phyloP scores from a whole-genome alignment of 2,329 filamentous ascomycete genomes.

The Moelleriella libera region DNA sequence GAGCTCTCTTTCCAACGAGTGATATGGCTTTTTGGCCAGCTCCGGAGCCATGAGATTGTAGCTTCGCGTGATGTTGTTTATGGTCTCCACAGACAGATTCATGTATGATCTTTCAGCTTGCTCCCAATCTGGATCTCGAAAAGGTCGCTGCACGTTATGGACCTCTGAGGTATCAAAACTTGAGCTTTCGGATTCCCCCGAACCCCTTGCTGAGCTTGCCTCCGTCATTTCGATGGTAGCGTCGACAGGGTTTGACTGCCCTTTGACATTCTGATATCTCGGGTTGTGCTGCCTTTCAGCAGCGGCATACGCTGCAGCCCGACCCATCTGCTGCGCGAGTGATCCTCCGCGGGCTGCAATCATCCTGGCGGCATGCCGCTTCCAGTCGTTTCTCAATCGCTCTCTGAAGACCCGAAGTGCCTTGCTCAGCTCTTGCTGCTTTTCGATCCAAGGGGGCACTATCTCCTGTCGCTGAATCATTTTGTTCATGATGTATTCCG shows the following conservation, averaged over 20 bases:
- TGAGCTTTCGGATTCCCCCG: background rate
- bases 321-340: constrained; percentile 55
- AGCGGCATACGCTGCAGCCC: constrained; percentile 59
- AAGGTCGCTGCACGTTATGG: constrained; percentile 35
- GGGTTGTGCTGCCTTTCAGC: constrained; percentile 59
- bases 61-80: constrained; percentile 68
- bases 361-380: constrained; percentile 61
- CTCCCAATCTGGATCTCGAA: constrained; percentile 70
- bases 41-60: constrained; percentile 95
- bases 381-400: constrained; percentile 72
- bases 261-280: constrained; percentile 11
- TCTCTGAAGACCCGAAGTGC: constrained; percentile 56
- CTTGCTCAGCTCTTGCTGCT: constrained; percentile 77
- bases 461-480: constrained; percentile 96
- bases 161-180: background rate
- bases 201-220: background rate
- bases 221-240: background rate
- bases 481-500: constrained; percentile 96
- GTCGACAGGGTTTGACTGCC: background rate
- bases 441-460: constrained; percentile 96
- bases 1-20: constrained; percentile 70
- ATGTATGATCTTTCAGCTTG: constrained; percentile 60
- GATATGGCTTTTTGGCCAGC: constrained; percentile 86
- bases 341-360: constrained; percentile 68
- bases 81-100: constrained; percentile 56